phyloP scores from a whole-genome alignment of 331 rosid genomes.

The Acacia pycnantha region DNA sequence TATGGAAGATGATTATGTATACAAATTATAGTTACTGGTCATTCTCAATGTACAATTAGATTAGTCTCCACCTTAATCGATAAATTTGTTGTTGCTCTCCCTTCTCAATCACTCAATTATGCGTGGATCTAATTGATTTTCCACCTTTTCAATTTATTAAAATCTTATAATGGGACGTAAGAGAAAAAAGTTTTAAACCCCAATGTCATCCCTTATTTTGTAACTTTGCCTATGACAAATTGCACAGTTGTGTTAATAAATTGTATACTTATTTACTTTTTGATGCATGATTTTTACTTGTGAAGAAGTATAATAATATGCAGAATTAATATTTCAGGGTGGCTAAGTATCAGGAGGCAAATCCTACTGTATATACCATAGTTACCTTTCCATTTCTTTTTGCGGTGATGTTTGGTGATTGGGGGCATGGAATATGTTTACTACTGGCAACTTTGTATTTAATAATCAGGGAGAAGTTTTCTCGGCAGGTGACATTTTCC shows the following conservation, averaged over 20 bases:
- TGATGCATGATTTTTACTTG: background rate
- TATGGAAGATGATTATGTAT: conserved; percentile 11
- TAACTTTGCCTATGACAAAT: background rate
- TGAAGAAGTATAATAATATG: conserved; percentile 16
- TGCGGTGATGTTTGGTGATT: conserved; percentile 99
- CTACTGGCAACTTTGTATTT: conserved; percentile 74
- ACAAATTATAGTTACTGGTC: background rate
- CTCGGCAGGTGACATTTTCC: conserved; percentile 66
- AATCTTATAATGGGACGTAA: background rate
- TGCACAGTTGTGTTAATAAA: conserved; percentile 15
- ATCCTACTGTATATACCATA: conserved; percentile 86
- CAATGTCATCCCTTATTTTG: conserved; percentile 2
- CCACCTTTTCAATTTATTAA: background rate
- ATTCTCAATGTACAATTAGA: background rate
- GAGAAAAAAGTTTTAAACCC: background rate
- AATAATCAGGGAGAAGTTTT: conserved; percentile 72
- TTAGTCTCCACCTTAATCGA: background rate
- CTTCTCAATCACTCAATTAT: background rate
- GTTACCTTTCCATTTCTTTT: conserved; percentile 95
- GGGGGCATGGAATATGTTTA: conserved; percentile 99
- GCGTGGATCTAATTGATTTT: background rate
- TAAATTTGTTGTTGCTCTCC: conserved; percentile 4
- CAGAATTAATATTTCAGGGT: conserved; percentile 57
- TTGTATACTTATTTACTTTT: conserved; percentile 6
- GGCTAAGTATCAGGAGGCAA: conserved; percentile 97